Base-by-base conservation (phyloP, 805 yeast species). In the Wickerhamiella domercqiae region DNA sequence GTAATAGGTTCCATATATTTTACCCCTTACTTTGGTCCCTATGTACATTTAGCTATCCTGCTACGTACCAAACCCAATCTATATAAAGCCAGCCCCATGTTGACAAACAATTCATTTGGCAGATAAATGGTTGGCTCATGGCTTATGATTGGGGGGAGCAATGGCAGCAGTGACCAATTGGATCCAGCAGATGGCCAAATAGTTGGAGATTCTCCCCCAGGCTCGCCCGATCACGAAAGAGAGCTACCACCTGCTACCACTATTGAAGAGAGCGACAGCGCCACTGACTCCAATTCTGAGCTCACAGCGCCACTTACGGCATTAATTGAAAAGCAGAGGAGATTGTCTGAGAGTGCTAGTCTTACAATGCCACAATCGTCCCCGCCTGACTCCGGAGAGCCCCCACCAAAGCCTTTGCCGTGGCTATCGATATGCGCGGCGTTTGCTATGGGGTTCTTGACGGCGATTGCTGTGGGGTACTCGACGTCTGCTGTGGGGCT, bases 281-380 rank as follows among this genome's bases (percentile, higher is more conserved):
- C 15, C 11, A 14, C 30, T 16, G 21, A 29, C 25, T 28, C 26
- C 36, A 30, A 44, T 31, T 40, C 28, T 18, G 43, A 42, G 29
- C 37, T 45, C 7, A 47, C 45, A 7, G 45, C 43, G 13, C 45
- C 47, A 22, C 47, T 45, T 5, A 32, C 41, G 2, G 47, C 43
- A 18, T 31, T 45, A 18, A 40, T 45, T 13, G 49, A 45, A 37
- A 45, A 43, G 33, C 49, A 45, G 32, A 31, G 49, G 7, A 42
- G 48, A 18, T 21, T 42, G 21, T 39, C 44, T 32, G 37, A 34
- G 24, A 30, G 33, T 16, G 33, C 33, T 13, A 24, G 26, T 30
- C 33, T 17, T 17, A 13, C 16, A 16, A 6, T 30, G 7, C 11
- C 20, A n/a, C n/a, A n/a, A n/a, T n/a, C n/a, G n/a, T n/a, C n/a